These are phyloP conservation scores for Circinella umbellata DNA, from an alignment of 371 early-diverging fungal genomes.

Conservation along the genomic window DNA sequence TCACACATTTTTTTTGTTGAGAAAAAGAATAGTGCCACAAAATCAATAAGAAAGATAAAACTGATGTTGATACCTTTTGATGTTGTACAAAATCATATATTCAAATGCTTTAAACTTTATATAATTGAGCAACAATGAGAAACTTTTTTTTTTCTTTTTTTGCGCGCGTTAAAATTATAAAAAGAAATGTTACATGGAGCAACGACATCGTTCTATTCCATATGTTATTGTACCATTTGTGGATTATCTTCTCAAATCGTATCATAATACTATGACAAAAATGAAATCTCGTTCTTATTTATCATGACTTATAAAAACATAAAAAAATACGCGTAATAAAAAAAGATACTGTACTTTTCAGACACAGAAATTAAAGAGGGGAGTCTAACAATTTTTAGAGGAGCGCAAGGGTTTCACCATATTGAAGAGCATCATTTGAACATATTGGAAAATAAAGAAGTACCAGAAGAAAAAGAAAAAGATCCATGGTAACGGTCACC, in stretches of 20 bases:
- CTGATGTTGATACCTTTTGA: not conserved
- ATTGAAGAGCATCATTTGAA: too few species aligned
- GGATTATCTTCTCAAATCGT: not conserved
- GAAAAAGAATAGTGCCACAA: too few species aligned
- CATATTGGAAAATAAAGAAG: too few species aligned
- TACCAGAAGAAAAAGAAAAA: not conserved
- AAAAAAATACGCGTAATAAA: too few species aligned
- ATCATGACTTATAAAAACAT: not conserved
- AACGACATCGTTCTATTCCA: not conserved
- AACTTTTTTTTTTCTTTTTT: not conserved
- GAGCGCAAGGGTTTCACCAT: too few species aligned
- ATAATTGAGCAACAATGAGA: not conserved
- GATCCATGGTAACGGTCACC: not conserved
- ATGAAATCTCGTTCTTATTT: not conserved
- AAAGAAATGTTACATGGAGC: not conserved
- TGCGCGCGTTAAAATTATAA: too few species aligned
- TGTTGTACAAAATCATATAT: not conserved
- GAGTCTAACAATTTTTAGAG: too few species aligned
- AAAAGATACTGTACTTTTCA: too few species aligned
- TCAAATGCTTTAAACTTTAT: conserved; percentile 5
- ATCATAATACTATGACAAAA: not conserved
- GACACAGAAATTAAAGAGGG: too few species aligned
- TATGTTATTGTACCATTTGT: not conserved
- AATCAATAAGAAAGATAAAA: not conserved
- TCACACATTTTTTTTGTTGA: too few species aligned